These are phyloP conservation scores for Panellus pusillus DNA, from an alignment of 768 basidiomycete species.

Conservation along the genomic window DNA sequence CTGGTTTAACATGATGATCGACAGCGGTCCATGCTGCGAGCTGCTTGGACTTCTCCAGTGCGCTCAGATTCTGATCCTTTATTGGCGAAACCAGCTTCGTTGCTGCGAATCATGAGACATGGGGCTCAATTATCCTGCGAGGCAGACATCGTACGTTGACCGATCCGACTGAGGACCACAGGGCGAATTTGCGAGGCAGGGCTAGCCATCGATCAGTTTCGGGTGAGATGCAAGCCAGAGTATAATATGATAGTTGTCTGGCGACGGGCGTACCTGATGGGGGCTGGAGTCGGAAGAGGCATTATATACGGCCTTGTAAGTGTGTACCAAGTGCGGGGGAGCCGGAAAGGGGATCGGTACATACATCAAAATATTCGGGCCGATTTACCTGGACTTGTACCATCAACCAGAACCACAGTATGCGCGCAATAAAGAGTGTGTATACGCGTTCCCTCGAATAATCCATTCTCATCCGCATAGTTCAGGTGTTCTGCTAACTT, in stretches of 20 bases:
- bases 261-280: no score
- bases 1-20: constrained; percentile 78
- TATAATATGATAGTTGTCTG: no score
- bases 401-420: background rate
- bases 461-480: background rate
- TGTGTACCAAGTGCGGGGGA: no score
- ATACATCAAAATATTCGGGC: no score
- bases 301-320: no score
- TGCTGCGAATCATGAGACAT: constrained; percentile 4
- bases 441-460: background rate
- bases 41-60: constrained; percentile 81
- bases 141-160: constrained; percentile 19
- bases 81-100: constrained; percentile 21
- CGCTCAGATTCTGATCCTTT: constrained; percentile 31
- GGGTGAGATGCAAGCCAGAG: no score
- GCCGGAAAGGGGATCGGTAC: no score
- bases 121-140: background rate
- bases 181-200: constrained; percentile 17
- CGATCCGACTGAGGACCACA: constrained; percentile 16
- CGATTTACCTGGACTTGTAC: no score
- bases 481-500: constrained; percentile 15
- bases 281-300: no score
- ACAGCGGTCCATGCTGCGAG: constrained; percentile 95
- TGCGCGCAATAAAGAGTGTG: background rate
- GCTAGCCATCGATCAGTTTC: constrained; percentile 4